Percentiles rank a stretch among this genome's conserved stretches.
Evolutionary conservation across 140 eudicot genomes (phyloP).

Genomic region (Anethum foeniculum): DNA sequence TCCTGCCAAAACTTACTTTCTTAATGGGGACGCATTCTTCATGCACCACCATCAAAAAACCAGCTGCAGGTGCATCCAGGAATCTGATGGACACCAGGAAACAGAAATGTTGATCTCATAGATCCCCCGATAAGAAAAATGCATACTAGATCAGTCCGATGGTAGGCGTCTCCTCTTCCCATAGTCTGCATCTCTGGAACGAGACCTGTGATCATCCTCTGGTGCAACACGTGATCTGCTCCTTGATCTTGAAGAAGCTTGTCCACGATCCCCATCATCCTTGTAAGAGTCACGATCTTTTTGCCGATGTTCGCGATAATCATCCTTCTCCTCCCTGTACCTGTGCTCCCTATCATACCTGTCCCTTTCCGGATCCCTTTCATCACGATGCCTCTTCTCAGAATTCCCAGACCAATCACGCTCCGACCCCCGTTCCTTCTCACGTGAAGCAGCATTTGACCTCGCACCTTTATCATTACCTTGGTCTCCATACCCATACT

Average conservation of each 20-base stretch:
- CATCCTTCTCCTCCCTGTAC: constrained; percentile 65
- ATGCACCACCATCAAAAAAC: constrained; percentile 22
- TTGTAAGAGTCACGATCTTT: constrained; percentile 68
- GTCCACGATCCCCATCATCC: constrained; percentile 86
- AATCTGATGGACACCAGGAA: not conserved
- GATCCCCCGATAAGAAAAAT: constrained; percentile 12
- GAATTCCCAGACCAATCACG: constrained; percentile 75
- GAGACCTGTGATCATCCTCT: constrained; percentile 72
- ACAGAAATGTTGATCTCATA: constrained; percentile 1
- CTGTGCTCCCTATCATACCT: constrained; percentile 57
- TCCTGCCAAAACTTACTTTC: constrained; percentile 58
- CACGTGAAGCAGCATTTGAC: constrained; percentile 57
- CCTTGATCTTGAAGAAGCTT: constrained; percentile 67
- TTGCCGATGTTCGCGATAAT: constrained; percentile 58
- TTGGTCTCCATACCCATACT: constrained; percentile 76
- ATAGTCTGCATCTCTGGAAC: constrained; percentile 81
- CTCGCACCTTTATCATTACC: constrained; percentile 61
- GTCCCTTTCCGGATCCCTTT: constrained; percentile 59
- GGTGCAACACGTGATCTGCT: constrained; percentile 64
- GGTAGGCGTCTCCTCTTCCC: constrained; percentile 84
- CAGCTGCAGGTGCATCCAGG: constrained; percentile 14
- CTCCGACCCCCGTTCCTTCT: constrained; percentile 66
- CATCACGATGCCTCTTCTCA: constrained; percentile 78
- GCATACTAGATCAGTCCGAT: constrained; percentile 42
- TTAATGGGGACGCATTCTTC: constrained; percentile 28